Percentiles rank a stretch among this genome's conserved stretches.
Conservation (phyloP, 2,329 filamentous ascomycete genomes). For the Pleomassaria siparia region DNA sequence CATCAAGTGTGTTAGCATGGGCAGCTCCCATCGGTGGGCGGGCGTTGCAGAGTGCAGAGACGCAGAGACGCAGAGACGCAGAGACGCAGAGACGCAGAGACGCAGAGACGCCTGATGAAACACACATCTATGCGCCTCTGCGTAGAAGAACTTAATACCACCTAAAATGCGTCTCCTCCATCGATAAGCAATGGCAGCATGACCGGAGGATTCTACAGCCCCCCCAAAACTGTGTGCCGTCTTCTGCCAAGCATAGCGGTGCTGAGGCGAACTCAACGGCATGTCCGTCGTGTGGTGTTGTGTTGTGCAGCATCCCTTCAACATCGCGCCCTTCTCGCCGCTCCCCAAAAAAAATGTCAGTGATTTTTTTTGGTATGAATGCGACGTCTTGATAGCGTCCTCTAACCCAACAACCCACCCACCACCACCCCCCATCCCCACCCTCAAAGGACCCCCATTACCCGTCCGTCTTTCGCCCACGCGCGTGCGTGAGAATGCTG, state of each 20-base stretch:
- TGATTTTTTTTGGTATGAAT: too few relatives aligned
- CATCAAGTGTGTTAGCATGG: too few relatives aligned
- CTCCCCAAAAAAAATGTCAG: constrained; percentile 3
- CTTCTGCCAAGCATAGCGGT: not conserved
- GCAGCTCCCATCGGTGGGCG: too few relatives aligned
- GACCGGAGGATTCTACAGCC: too few relatives aligned
- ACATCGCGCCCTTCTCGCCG: not conserved
- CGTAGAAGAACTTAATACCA: too few relatives aligned
- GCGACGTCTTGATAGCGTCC: not conserved
- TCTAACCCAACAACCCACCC: not conserved
- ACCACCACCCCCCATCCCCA: not conserved
- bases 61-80: too few relatives aligned
- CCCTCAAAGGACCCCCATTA: too few relatives aligned
- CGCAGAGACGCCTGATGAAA: not conserved
- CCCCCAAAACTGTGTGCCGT: not conserved
- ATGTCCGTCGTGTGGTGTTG: not conserved
- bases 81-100: too few relatives aligned
- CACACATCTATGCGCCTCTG: not conserved
- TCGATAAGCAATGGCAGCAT: not conserved
- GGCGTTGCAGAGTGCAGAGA: too few relatives aligned
- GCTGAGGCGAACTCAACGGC: constrained; percentile 2
- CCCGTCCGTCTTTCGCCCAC: too few relatives aligned
- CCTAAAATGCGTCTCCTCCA: not conserved
- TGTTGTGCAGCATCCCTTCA: not conserved
- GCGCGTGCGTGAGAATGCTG: not conserved